A percentile compares a stretch with the other conserved stretches of the same genome.
These are phyloP conservation scores for Termitomyces sp. DNA, from an alignment of 768 basidiomycete species.

Conservation along the genomic window DNA sequence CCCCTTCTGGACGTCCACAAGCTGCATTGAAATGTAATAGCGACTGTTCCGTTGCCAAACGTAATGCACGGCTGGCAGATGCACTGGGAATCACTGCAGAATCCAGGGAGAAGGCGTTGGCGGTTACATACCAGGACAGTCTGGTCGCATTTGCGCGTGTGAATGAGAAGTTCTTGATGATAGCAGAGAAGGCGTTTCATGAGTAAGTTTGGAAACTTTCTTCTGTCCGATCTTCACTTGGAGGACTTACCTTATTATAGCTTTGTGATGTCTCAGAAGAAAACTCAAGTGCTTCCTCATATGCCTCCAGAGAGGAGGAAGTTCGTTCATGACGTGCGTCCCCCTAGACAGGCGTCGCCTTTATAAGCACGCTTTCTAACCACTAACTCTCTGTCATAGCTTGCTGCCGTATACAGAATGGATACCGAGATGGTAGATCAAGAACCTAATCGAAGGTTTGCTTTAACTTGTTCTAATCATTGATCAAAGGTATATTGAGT, in stretches of 20 bases:
- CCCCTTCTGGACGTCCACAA: conserved; percentile 36
- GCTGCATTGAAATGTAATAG: conserved; percentile 61
- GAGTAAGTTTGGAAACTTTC: conserved; percentile 50
- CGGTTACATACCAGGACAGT: conserved; percentile 57
- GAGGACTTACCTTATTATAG: conserved; percentile 26
- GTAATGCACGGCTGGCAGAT: conserved; percentile 85
- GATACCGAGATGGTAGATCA: conserved; percentile 86
- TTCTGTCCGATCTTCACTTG: conserved; percentile 9
- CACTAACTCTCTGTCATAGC: conserved; percentile 28
- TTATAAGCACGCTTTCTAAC: neutral
- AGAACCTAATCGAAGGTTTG: conserved; percentile 74
- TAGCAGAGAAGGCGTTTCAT: conserved; percentile 78
- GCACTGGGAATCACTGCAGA: conserved; percentile 80
- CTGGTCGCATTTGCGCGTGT: conserved; percentile 54
- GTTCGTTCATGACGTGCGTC: conserved; percentile 72
- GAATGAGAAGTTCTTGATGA: conserved; percentile 59
- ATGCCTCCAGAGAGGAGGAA: conserved; percentile 79
- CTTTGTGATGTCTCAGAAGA: conserved; percentile 66
- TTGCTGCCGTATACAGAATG: conserved; percentile 77
- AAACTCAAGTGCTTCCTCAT: conserved; percentile 68
- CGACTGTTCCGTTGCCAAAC: conserved; percentile 80
- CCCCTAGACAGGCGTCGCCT: conserved; percentile 6
- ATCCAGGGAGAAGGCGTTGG: conserved; percentile 30
- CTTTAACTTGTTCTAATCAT: neutral
- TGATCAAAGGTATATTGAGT: neutral